Base-by-base conservation (phyloP, 257 asterid genomes). In the Datura wrightii region DNA sequence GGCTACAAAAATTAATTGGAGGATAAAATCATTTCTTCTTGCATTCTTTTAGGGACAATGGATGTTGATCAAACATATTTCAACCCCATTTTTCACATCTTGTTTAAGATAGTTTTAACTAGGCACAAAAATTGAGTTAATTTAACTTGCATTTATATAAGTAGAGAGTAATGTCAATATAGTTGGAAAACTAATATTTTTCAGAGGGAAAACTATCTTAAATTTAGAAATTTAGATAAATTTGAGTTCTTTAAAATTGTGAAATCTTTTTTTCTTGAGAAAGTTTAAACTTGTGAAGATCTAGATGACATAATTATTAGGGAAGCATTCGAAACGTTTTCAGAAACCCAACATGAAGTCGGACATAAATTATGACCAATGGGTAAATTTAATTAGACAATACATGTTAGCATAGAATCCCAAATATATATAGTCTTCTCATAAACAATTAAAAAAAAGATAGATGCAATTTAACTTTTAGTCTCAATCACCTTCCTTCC, bases 331-430 rank as follows among this genome's bases (percentile, higher is more conserved):
- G 9, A 1, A 71, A 71, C 56, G 0, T 71, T 8, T 71, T 71
- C 55, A n/a, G 39, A 42, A 71, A 71, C 56, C 79, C 11, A n/a
- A 71, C 44, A 71, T 71, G 56, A 44, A 42, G 56, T n/a, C 56
- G 42, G 42, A 39, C 42, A 39, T 39, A 39, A 39, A 39, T 39
- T 39, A 39, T 39, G 42, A 39, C 42, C 42, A 39, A 2, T 4
- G 42, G 42, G 42, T 39, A 39, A 52, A 52, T 16, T 31, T 46
- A 19, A 56, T 34, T 78, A 78, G 8, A 78, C 58, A 53, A 78
- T 14, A 31, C 67, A 60, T 19, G 10, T n/a, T 19, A n/a, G 14
- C 37, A 19, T 19, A 52, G 63, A 78, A 78, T 50, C 82, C 81
- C 31, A 78, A 31, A 78, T 76, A 34, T 34, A 8, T 50, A 41